Evolutionary conservation across 2,329 filamentous ascomycete genomes (phyloP), one percentile per base, ranked within the genome.

Genomic region (Colletotrichum endophyticum): DNA sequence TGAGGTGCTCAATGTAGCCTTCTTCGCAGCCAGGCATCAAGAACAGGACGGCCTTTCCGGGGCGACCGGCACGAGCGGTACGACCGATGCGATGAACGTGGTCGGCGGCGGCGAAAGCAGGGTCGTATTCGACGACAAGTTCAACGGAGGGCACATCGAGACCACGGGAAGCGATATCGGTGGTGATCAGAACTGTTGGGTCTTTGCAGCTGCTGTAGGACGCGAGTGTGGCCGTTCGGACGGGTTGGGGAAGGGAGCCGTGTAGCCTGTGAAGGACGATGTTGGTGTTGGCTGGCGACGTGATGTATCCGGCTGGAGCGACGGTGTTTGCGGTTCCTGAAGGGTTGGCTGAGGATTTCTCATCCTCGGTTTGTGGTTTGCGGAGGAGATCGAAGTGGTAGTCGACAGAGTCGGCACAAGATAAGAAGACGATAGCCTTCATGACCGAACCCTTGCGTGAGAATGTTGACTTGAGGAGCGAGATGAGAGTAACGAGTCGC

Each of bases 361-460:
- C 73, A n/a, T 73, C 70, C 70, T 77, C 73, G 15, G 83, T 25
- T 19, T 62, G 67, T 0, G 84, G 83, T 30, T 86, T 81, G 59
- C 88, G 93, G 73, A 99, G 91, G 5, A 98, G 87, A 77, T 98
- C 94, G 83, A 96, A 99, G 84, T 99, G 96, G 81, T 98, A 99
- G 83, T 99, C 96, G 75, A 99, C 97, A 2, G 95, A 97, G 84
- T 99, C 97, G 25, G 97, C 96, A 81, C 97, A 99, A 13, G 96
- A 98, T 66, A 99, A 95, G 86, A 99, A 99, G 44, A 99, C 90
- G 77, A 99, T 98, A 27, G 94, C 95, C 85, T 99, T 99, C 95
- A 98, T 98, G 22, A 98, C 95, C 2, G 95, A 95, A 1, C 96
- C 96, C 84, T 94, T 95, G 22, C 96, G 91, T 73, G 95, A 93